These are phyloP conservation scores for Mycogone perniciosa DNA, from an alignment of 2,329 filamentous ascomycete genomes.

Conservation along the genomic window DNA sequence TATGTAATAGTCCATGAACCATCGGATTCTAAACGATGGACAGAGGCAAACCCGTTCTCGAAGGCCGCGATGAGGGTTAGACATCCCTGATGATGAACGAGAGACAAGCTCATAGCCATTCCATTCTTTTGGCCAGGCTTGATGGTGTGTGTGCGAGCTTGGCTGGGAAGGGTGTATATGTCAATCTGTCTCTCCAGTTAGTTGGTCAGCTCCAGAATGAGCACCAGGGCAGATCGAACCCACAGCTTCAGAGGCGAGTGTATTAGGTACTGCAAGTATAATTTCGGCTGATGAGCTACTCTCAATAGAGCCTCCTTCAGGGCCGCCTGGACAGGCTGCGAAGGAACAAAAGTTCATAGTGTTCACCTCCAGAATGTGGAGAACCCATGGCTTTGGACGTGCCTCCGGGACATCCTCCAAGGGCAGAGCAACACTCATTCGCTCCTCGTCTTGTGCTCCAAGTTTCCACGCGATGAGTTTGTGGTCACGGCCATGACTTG, in stretches of 20 bases:
- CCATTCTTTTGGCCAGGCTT: constrained; percentile 50
- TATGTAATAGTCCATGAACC: constrained; percentile 51
- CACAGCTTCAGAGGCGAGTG: constrained; percentile 64
- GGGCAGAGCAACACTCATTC: constrained; percentile 63
- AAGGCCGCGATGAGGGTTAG: constrained; percentile 70
- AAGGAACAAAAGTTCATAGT: constrained; percentile 95
- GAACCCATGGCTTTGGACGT: constrained; percentile 69
- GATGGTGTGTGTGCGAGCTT: constrained; percentile 58
- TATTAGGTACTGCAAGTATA: constrained; percentile 75
- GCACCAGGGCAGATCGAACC: constrained; percentile 18
- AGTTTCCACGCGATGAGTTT: constrained; percentile 82
- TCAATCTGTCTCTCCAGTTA: constrained; percentile 53
- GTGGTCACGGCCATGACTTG: constrained; percentile 84
- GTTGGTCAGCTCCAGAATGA: not conserved
- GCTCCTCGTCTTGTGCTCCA: constrained; percentile 49
- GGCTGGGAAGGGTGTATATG: constrained; percentile 74
- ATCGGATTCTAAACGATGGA: constrained; percentile 47
- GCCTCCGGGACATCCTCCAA: constrained; percentile 51
- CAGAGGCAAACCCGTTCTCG: constrained; percentile 72
- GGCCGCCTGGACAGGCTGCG: constrained; percentile 46
- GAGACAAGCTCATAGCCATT: constrained; percentile 81
- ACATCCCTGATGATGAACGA: constrained; percentile 45
- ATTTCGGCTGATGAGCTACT: constrained; percentile 35
- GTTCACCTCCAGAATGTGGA: constrained; percentile 79
- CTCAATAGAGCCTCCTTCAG: constrained; percentile 17